phyloP scores from a whole-genome alignment of 148 eudicot species.

The Amaranthus palmeri region DNA sequence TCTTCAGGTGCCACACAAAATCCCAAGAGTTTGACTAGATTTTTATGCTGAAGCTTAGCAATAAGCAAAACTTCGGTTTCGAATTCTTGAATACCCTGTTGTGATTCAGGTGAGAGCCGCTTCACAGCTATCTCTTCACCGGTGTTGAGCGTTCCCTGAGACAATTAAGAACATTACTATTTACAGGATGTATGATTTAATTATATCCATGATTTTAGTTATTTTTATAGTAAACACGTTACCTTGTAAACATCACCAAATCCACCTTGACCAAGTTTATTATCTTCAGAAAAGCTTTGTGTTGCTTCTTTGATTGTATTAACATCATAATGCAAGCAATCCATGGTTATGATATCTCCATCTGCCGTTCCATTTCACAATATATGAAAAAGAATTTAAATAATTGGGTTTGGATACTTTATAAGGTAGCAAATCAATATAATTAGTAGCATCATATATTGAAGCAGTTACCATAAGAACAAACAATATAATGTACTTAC shows the following conservation, averaged over 20 bases:
- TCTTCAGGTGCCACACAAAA: slow-evolving; percentile 26
- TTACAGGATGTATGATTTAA: too few species aligned
- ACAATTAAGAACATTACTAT: not conserved
- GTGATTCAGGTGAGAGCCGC: slow-evolving; percentile 23
- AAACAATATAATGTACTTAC: too few species aligned
- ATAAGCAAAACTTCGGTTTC: slow-evolving; percentile 27
- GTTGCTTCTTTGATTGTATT: slow-evolving; percentile 24
- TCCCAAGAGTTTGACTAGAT: slow-evolving; percentile 30
- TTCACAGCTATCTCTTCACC: slow-evolving; percentile 34
- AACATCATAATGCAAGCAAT: slow-evolving; percentile 25
- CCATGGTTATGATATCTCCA: slow-evolving; percentile 16
- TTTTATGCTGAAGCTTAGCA: slow-evolving; percentile 36
- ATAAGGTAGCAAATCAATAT: not conserved
- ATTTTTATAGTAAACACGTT: not conserved
- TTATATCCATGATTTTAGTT: too few species aligned
- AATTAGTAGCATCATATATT: too few species aligned
- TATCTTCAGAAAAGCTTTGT: slow-evolving; percentile 21
- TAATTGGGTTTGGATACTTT: not conserved
- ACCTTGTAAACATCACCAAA: slow-evolving; percentile 12
- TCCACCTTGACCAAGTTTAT: slow-evolving; percentile 35
- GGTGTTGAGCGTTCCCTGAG: slow-evolving; percentile 24
- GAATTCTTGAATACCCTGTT: slow-evolving; percentile 30
- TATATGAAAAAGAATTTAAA: not conserved
- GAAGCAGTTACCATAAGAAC: not conserved
- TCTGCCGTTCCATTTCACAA: slow-evolving; percentile 3